These are phyloP conservation scores for Scedosporium minutisporum DNA, from an alignment of 2,329 filamentous ascomycete species.

Conservation along the genomic window DNA sequence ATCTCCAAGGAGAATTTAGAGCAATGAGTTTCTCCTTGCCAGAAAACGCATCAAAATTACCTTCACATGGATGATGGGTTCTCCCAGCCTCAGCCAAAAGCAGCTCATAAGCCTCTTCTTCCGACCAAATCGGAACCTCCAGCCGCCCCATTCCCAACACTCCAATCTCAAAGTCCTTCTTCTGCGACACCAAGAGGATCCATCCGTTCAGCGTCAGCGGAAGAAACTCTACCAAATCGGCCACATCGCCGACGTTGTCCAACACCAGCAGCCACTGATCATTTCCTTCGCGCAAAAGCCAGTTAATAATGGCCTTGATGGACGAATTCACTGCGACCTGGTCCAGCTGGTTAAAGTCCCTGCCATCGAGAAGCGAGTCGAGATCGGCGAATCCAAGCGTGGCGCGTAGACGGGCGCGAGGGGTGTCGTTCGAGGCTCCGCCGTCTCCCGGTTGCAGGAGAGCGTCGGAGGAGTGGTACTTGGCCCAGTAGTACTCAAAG, in stretches of 20 bases:
- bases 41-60: not conserved
- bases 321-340: not conserved
- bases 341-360: not conserved
- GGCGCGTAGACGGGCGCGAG: not conserved
- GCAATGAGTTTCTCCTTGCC: no score
- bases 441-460: not conserved
- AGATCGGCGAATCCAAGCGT: not conserved
- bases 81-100: not conserved
- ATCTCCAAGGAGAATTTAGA: no score
- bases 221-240: slow-evolving; percentile 1
- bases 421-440: not conserved
- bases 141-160: not conserved
- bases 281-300: slow-evolving; percentile 2
- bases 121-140: slow-evolving; percentile 1
- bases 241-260: not conserved
- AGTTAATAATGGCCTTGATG: not conserved
- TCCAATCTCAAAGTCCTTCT: not conserved
- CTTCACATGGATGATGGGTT: not conserved
- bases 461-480: not conserved
- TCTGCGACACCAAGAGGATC: not conserved
- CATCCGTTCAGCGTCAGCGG: not conserved
- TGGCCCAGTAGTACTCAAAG: slow-evolving; percentile 4
- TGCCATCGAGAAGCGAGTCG: not conserved
- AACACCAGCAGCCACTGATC: slow-evolving; percentile 4
- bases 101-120: slow-evolving; percentile 2